These are phyloP conservation scores for Panellus pusillus DNA, from an alignment of 768 basidiomycete genomes.

Conservation along the genomic window DNA sequence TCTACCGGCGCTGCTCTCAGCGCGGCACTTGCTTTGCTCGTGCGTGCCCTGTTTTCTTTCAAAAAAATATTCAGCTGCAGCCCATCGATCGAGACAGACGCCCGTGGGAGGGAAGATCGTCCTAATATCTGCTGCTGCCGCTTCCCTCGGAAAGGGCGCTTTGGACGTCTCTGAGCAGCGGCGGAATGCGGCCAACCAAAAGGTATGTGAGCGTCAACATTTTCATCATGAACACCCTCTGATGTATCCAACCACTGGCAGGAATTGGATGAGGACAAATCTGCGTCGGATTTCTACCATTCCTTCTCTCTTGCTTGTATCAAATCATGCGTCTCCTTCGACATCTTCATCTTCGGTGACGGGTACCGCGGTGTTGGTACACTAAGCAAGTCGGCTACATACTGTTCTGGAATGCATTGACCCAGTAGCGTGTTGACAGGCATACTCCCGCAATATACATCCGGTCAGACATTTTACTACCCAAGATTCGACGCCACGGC, in stretches of 20 bases:
- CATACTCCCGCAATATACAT: constrained; percentile 64
- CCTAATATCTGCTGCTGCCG: constrained; percentile 53
- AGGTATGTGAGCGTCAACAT: not conserved
- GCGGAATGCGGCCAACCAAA: not conserved
- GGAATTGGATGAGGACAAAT: constrained; percentile 58
- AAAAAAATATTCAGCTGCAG: constrained; percentile 41
- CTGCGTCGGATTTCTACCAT: constrained; percentile 66
- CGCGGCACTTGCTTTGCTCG: not conserved
- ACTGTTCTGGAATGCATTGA: not conserved
- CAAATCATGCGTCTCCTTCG: constrained; percentile 62
- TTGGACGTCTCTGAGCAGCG: constrained; percentile 36
- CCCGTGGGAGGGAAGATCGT: constrained; percentile 66
- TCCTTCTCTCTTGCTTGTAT: constrained; percentile 69
- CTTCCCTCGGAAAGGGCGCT: constrained; percentile 58
- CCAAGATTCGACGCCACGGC: constrained; percentile 68
- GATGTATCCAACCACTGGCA: constrained; percentile 14
- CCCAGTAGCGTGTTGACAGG: constrained; percentile 28
- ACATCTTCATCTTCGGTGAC: constrained; percentile 67
- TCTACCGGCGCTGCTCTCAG: constrained; percentile 14
- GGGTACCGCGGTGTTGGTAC: constrained; percentile 64
- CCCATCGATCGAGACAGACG: constrained; percentile 32
- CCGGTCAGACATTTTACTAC: constrained; percentile 69
- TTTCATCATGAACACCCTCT: not conserved
- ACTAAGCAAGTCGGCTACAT: constrained; percentile 37
- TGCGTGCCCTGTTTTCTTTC: not conserved